These are phyloP conservation scores for Hypoxylon sp. DNA, from an alignment of 2,329 filamentous ascomycete genomes.

Conservation along the genomic window DNA sequence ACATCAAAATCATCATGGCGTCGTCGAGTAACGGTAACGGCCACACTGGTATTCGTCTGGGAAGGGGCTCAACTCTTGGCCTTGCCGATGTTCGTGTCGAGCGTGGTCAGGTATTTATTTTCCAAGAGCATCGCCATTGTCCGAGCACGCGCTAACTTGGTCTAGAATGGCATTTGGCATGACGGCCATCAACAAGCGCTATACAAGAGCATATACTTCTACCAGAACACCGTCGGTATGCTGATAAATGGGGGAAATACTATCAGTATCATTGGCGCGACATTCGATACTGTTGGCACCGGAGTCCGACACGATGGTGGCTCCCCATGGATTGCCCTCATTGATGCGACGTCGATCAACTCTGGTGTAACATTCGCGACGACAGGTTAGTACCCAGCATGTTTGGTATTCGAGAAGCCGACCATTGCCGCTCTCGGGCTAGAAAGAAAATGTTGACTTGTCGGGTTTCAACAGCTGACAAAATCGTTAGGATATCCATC, in stretches of 20 bases:
- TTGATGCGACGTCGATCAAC: slow-evolving; percentile 57
- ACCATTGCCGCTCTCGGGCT: background rate
- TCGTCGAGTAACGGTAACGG: slow-evolving; percentile 52
- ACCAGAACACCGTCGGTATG: slow-evolving; percentile 56
- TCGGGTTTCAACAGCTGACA: background rate
- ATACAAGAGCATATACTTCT: slow-evolving; percentile 59
- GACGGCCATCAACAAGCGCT: slow-evolving; percentile 58
- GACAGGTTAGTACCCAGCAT: slow-evolving; percentile 31
- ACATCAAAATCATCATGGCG: slow-evolving; percentile 58
- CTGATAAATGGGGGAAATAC: slow-evolving; percentile 54
- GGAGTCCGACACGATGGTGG: slow-evolving; percentile 54
- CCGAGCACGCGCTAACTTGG: slow-evolving; percentile 13
- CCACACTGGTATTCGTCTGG: slow-evolving; percentile 57
- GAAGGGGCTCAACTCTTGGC: slow-evolving; percentile 56
- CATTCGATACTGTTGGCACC: slow-evolving; percentile 56
- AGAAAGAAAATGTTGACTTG: background rate
- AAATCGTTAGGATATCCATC: slow-evolving; percentile 51
- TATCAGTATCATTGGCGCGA: slow-evolving; percentile 55
- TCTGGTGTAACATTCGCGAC: slow-evolving; percentile 57
- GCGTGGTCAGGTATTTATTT: slow-evolving; percentile 51
- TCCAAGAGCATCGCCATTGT: background rate
- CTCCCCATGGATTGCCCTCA: slow-evolving; percentile 55
- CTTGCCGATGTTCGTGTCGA: slow-evolving; percentile 57
- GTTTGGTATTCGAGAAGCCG: background rate
- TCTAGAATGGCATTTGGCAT: slow-evolving; percentile 57